A percentile compares a stretch with the other conserved stretches of the same genome.
These are phyloP conservation scores for Sphenostylis stenocarpa DNA, from an alignment of 306 rosid species.

Conservation along the genomic window DNA sequence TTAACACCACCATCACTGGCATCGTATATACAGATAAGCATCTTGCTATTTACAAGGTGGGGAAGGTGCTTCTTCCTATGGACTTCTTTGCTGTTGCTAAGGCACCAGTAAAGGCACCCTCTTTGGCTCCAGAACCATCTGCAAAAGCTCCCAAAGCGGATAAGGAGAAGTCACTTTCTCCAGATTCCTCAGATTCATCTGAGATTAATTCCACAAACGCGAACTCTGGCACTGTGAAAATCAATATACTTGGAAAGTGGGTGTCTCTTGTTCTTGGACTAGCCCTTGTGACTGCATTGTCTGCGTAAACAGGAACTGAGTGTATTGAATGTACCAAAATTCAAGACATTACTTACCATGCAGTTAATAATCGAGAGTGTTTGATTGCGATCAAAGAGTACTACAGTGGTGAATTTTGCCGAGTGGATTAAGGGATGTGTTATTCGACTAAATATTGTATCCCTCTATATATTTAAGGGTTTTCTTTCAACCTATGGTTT, in stretches of 20 bases:
- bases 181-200: slow-evolving; percentile 22
- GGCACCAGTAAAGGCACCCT: slow-evolving; percentile 43
- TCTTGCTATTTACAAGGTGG: slow-evolving; percentile 67
- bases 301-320: neutral
- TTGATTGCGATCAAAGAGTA: neutral
- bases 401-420: neutral
- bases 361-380: neutral
- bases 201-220: neutral
- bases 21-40: slow-evolving; percentile 57
- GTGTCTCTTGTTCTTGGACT: slow-evolving; percentile 14
- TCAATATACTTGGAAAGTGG: slow-evolving; percentile 4
- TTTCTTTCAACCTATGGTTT: neutral
- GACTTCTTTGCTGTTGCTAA: slow-evolving; percentile 49
- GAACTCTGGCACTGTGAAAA: slow-evolving; percentile 11
- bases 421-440: neutral
- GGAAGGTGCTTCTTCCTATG: slow-evolving; percentile 54
- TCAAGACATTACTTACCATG: neutral
- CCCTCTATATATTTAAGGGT: neutral
- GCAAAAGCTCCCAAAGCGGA: slow-evolving; percentile 45
- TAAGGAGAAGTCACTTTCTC: slow-evolving; percentile 26
- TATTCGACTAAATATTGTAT: neutral
- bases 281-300: neutral
- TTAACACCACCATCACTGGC: slow-evolving; percentile 59
- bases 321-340: neutral
- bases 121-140: slow-evolving; percentile 31